Conservation (phyloP, 495 filamentous ascomycete genomes). For the Penicillium maclennaniae region DNA sequence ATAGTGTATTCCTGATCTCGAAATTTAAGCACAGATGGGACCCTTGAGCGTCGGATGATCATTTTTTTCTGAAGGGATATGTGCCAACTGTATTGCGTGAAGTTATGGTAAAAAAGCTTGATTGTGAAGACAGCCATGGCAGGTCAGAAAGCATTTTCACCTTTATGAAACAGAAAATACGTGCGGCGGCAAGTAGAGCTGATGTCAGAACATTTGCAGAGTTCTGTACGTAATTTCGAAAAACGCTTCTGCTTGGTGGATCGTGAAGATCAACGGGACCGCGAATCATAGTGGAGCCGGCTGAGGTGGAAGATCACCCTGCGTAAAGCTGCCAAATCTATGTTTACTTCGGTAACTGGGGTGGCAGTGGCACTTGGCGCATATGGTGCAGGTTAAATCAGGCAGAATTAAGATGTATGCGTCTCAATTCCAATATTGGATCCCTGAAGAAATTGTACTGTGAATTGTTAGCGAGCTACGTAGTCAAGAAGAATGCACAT, state of each 20-base stretch:
- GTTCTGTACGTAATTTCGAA: conserved; percentile 1
- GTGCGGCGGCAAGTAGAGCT: too few relatives aligned
- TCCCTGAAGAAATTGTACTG: not conserved
- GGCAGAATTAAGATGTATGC: not conserved
- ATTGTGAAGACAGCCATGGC: too few relatives aligned
- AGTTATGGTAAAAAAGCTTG: too few relatives aligned
- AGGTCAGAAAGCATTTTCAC: too few relatives aligned
- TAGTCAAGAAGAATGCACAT: not conserved
- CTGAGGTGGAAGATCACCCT: conserved; percentile 18
- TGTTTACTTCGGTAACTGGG: not conserved
- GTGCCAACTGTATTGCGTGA: too few relatives aligned
- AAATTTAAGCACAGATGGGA: too few relatives aligned
- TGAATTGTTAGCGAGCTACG: not conserved
- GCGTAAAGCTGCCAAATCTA: not conserved
- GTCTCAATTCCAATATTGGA: not conserved
- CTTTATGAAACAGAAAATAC: too few relatives aligned
- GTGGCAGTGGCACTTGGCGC: conserved; percentile 3
- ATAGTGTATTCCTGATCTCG: too few relatives aligned
- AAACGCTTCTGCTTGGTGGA: not conserved
- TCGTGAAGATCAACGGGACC: conserved; percentile 10
- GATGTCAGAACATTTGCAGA: not conserved
- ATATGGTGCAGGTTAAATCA: not conserved
- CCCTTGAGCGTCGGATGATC: too few relatives aligned
- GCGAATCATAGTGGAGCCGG: conserved; percentile 18
- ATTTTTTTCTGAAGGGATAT: too few relatives aligned